Conservation (phyloP, 139 green algal species). For the Chlorella sp. region DNA sequence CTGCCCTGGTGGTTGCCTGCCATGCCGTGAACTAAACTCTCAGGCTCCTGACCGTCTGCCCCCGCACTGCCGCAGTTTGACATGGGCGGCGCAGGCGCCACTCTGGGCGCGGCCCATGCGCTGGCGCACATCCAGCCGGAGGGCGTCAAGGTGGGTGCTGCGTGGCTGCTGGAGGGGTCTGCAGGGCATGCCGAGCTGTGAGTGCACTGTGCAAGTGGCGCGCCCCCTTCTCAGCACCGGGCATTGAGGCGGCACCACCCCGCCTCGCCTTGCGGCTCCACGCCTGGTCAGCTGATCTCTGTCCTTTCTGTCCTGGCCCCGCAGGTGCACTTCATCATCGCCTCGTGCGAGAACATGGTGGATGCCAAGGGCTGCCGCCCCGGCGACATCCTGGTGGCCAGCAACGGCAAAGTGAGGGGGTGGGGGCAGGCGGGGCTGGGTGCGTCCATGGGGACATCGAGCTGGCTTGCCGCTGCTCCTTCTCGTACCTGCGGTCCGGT, state of each 20-base stretch:
- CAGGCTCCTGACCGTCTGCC: too few species aligned
- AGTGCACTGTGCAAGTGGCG: background rate
- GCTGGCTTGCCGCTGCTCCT: background rate
- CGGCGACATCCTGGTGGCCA: slow-evolving; percentile 93
- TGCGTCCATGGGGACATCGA: background rate
- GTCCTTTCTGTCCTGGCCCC: background rate
- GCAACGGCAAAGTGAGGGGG: slow-evolving; percentile 94
- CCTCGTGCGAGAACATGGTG: slow-evolving; percentile 99
- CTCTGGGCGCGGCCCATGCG: slow-evolving; percentile 83
- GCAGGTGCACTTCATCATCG: slow-evolving; percentile 95
- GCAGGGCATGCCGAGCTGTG: background rate
- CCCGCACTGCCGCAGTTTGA: slow-evolving; percentile 60
- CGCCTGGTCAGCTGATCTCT: too few species aligned
- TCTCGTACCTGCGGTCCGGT: too few species aligned
- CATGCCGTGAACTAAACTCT: too few species aligned
- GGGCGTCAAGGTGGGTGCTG: slow-evolving; percentile 65
- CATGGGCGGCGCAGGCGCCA: slow-evolving; percentile 63
- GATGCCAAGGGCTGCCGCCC: slow-evolving; percentile 82
- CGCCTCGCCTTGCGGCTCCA: too few species aligned
- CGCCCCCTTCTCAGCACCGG: background rate
- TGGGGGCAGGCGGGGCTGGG: slow-evolving; percentile 53
- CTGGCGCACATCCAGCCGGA: slow-evolving; percentile 72
- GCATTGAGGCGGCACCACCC: background rate
- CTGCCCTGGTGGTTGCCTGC: too few species aligned
- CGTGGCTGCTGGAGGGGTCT: background rate